Percentiles rank a stretch among this genome's conserved stretches.
phyloP scores from a whole-genome alignment of 768 basidiomycete genomes.

The Xerocomus spinulosus region DNA sequence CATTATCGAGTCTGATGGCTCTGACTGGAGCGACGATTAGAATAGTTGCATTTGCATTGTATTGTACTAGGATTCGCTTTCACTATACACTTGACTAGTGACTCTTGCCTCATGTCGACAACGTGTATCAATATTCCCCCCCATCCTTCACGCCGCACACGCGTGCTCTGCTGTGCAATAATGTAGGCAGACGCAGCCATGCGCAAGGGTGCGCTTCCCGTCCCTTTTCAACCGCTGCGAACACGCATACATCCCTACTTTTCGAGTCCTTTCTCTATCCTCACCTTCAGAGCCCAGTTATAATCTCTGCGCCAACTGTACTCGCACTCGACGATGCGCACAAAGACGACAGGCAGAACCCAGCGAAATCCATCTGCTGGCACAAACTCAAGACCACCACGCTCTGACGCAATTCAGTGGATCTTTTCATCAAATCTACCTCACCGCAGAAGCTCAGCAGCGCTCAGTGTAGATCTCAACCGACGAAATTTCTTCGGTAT shows the following conservation, averaged over 20 bases:
- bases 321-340: too few relatives aligned
- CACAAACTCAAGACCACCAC: conserved; percentile 27
- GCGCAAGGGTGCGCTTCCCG: conserved; percentile 23
- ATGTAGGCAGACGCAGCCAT: conserved; percentile 17
- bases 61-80: too few relatives aligned
- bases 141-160: conserved; percentile 26
- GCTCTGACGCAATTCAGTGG: conserved; percentile 56
- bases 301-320: too few relatives aligned
- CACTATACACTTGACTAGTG: too few relatives aligned
- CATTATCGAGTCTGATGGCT: conserved; percentile 21
- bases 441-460: conserved; percentile 52
- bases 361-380: conserved; percentile 24
- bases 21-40: conserved; percentile 16
- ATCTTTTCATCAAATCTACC: conserved; percentile 73
- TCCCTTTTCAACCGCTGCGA: conserved; percentile 17
- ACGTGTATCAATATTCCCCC: conserved; percentile 25
- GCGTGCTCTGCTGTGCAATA: conserved; percentile 30
- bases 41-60: too few relatives aligned
- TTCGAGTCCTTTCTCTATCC: too few relatives aligned
- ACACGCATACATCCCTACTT: too few relatives aligned
- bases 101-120: conserved; percentile 22
- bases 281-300: too few relatives aligned
- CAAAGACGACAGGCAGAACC: conserved; percentile 19
- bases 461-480: conserved; percentile 54
- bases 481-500: conserved; percentile 76